Evolutionary conservation across 192 early-diverging fungal species (phyloP).

Genomic region (Gryganskiella cystojenkinii): DNA sequence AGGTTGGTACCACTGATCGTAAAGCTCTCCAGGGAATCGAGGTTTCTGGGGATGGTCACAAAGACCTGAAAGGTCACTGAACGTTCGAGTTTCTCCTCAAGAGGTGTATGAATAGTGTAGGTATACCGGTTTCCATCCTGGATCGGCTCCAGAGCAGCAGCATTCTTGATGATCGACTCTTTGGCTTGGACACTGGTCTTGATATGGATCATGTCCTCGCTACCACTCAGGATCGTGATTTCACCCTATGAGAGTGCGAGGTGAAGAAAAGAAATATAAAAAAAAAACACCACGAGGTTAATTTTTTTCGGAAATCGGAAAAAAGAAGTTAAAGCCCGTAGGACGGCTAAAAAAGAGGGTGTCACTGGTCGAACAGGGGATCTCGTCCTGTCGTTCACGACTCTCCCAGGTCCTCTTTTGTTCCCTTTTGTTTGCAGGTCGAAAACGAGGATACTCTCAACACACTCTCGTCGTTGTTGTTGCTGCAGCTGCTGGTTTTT

Average conservation of each 20-base stretch:
- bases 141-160: slow-evolving; percentile 39
- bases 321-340: neutral
- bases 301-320: neutral
- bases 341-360: no score
- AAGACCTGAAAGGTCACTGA: slow-evolving; percentile 43
- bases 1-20: slow-evolving; percentile 24
- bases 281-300: neutral
- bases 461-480: no score
- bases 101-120: slow-evolving; percentile 46
- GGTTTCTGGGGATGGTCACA: slow-evolving; percentile 32
- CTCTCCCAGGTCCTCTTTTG: no score
- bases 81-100: slow-evolving; percentile 19
- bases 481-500: no score
- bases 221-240: slow-evolving; percentile 48
- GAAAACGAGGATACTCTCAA: no score
- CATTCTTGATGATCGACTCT: slow-evolving; percentile 51
- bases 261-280: neutral
- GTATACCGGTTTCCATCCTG: slow-evolving; percentile 44
- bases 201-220: slow-evolving; percentile 49
- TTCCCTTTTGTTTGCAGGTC: no score
- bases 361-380: no score
- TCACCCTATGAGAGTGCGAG: slow-evolving; percentile 24
- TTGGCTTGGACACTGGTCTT: slow-evolving; percentile 47
- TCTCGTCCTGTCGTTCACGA: no score
- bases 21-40: slow-evolving; percentile 41